Evolutionary conservation across 176 grass and related monocot species (phyloP), one percentile per base, ranked within the genome.

Genomic region (Eragrostis curvula): DNA sequence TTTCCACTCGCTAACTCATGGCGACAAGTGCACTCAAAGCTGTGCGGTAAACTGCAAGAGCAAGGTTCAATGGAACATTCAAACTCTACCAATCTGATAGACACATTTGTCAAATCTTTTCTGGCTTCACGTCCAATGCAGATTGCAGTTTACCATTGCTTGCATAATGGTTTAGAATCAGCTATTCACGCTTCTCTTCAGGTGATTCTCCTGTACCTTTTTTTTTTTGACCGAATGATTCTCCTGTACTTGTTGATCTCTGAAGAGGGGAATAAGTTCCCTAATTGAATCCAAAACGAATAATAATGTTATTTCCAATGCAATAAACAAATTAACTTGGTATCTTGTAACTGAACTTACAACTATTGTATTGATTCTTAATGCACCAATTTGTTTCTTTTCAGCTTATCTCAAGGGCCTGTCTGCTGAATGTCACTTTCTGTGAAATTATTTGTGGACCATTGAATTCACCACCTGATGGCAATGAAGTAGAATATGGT

Each of bases 81-180:
- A 70, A 81, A 85, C 75, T 90, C 90, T 40, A 85, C 65, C 39
- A 75, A 79, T 85, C 44, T 93, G 61, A 92, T 95, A 80, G 66
- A 88, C 61, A 78, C 81, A 87, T 84, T 98, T 93, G 86, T 87
- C 29, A 91, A 87, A 86, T 85, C 79, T 36, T 91, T 98, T 71
- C 71, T 93, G 62, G 84, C 84, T 70, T 98, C 92, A 45, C 84
- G 70, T 56, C 69, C 89, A 63, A 88, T 98, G 79, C 95, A 98
- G 90, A 71, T 91, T 88, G 92, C 92, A 59, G 85, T 98, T 85
- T 95, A 95, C 60, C 86, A 98, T 81, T 98, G 92, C 76, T 82
- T 95, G 68, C 92, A 93, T 86, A 98, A 92, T 86, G 92, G 92
- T 88, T 59, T 91, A 74, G 92, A 98, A 79, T 98, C 92, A n/a